Evolutionary conservation across 2,329 filamentous ascomycete genomes (phyloP), one percentile per base, ranked within the genome.

Genomic region (Ascochyta fabae): DNA sequence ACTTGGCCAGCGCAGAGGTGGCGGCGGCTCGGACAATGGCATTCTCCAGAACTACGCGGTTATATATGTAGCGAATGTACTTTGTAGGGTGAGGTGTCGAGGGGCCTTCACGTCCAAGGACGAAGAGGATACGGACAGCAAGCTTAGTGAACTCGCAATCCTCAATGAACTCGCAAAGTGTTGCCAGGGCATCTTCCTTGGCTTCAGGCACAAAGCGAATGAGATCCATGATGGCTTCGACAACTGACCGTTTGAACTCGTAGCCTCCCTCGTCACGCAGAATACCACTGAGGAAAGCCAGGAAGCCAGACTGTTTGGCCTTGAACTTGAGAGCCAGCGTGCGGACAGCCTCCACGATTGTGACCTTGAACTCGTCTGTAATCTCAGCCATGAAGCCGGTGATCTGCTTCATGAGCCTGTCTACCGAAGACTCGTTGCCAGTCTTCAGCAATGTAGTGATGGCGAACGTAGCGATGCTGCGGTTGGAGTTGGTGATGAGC

Each of bases 61-160:
- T 99, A 82, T 99, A 99, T 73, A 99, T 99, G 78, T 98, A 99
- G 54, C 95, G 91, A 67, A 99, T 96, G 76, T 97, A 99, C 83
- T 99, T 98, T 53, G 95, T 98, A 0, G 95, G 95, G 69, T 97
- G 91, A 15, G 91, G 88, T 3, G 94, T 97, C 80, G 95, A 96
- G 61, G 95, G 95, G 0, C 95, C 95, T 79, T 99, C 95, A 26
- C 94, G 84, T 68, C 95, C 95, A 39, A 99, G 88, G 19, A 99
- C 85, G 77, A 99, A 94, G 51, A 99, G 81, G 67, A 99, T 96
- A 57, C 95, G 89, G 43, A 99, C 94, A 27, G 95, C 94, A 60
- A 99, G 84, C 80, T 99, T 99, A 26, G 95, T 97, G 77, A 98
- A 99, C 75, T 99, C 95, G 80, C 95, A 99, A 75, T 99, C 95